phyloP scores from a whole-genome alignment of 1,284 basidiomycete genomes.

The Entoloma clypeatum region DNA sequence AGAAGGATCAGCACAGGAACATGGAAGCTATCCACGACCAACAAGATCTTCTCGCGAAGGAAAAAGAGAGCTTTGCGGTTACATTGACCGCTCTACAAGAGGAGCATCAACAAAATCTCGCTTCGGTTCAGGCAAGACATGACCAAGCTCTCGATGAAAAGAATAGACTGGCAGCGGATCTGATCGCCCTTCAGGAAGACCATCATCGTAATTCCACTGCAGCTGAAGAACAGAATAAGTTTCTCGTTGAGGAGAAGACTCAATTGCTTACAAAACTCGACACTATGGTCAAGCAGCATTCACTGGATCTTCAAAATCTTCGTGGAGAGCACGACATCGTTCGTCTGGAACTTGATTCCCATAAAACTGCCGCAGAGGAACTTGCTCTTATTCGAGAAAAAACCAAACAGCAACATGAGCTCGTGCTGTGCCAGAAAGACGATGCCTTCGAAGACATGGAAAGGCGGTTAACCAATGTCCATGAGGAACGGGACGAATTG shows the following conservation, averaged over 20 bases:
- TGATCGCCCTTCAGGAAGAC: conserved; percentile 41
- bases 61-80: conserved; percentile 21
- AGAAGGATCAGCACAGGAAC: conserved; percentile 11
- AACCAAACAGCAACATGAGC: conserved; percentile 46
- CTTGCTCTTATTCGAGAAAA: conserved; percentile 49
- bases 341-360: conserved; percentile 56
- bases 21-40: conserved; percentile 18
- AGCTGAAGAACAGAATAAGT: conserved; percentile 7
- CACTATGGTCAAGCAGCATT: conserved; percentile 32
- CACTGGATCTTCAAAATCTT: conserved; percentile 40
- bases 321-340: conserved; percentile 53
- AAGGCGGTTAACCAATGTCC: conserved; percentile 42
- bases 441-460: conserved; percentile 44
- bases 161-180: conserved; percentile 10
- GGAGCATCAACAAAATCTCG: conserved; percentile 8
- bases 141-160: conserved; percentile 7
- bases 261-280: conserved; percentile 24
- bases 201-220: conserved; percentile 21
- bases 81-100: conserved; percentile 5
- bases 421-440: conserved; percentile 49
- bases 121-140: not conserved
- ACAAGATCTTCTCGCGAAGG: conserved; percentile 37
- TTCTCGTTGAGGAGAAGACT: conserved; percentile 16
- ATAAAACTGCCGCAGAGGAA: conserved; percentile 60
- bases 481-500: conserved; percentile 51